Evolutionary conservation across 257 asterid species (phyloP).

Genomic region (Mitragyna speciosa): DNA sequence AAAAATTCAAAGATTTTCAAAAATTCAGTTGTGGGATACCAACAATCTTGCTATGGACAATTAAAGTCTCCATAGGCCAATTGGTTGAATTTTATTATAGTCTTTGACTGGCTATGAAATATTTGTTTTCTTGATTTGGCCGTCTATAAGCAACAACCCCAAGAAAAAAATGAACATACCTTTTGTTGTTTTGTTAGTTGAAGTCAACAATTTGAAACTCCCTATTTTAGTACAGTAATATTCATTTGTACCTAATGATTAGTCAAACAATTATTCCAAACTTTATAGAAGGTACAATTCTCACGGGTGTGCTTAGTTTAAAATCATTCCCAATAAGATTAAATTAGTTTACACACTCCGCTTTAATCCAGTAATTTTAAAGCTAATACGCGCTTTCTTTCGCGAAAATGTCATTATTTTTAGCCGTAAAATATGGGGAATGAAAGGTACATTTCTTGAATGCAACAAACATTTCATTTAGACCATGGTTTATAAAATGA

Average conservation of each 20-base stretch:
- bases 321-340: background rate
- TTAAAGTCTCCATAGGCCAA: background rate
- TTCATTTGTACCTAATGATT: background rate
- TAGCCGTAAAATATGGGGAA: background rate
- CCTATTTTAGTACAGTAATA: background rate
- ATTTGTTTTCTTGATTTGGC: background rate
- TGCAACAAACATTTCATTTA: background rate
- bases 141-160: conserved; percentile 5
- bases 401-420: background rate
- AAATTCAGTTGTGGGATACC: background rate
- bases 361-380: too few species aligned
- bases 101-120: background rate
- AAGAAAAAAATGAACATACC: background rate
- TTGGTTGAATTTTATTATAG: background rate
- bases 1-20: conserved; percentile 5
- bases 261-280: background rate
- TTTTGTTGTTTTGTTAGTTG: background rate
- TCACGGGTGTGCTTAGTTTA: background rate
- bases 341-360: too few species aligned
- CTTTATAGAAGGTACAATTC: background rate
- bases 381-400: background rate
- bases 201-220: conserved; percentile 15
- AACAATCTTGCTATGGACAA: background rate
- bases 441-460: background rate
- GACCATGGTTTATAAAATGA: background rate